These are phyloP conservation scores for Sugiyamaella smithiae DNA, from an alignment of 805 yeast genomes.

Conservation along the genomic window DNA sequence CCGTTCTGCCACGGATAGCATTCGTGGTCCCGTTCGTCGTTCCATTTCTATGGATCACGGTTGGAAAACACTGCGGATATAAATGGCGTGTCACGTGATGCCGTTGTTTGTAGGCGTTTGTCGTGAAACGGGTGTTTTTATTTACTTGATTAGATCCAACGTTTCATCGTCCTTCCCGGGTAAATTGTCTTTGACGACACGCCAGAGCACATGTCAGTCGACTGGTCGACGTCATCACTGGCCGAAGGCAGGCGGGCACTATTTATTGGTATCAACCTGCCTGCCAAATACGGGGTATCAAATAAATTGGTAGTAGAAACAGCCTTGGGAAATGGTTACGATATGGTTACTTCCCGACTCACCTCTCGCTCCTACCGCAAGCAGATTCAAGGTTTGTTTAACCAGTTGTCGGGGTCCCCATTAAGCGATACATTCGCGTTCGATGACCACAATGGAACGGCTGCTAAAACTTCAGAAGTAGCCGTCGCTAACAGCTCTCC, in stretches of 20 bases:
- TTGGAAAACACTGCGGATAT: not conserved
- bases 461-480: not conserved
- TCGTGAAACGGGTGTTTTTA: not conserved
- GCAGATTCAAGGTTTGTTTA: slow-evolving; percentile 27
- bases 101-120: not conserved
- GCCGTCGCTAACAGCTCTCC: not conserved
- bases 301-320: slow-evolving; percentile 29
- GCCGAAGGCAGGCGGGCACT: slow-evolving; percentile 16
- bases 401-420: slow-evolving; percentile 14
- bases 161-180: too few species aligned
- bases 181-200: too few species aligned
- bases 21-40: slow-evolving; percentile 43
- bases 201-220: slow-evolving; percentile 1
- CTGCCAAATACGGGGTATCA: slow-evolving; percentile 31
- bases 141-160: not conserved
- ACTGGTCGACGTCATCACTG: slow-evolving; percentile 5
- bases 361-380: slow-evolving; percentile 45
- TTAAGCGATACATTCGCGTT: not conserved
- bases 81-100: not conserved
- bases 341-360: slow-evolving; percentile 51
- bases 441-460: not conserved
- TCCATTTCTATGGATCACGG: not conserved
- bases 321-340: slow-evolving; percentile 45
- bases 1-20: slow-evolving; percentile 76
- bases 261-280: slow-evolving; percentile 36